A percentile compares a stretch with the other conserved stretches of the same genome.
phyloP scores from a whole-genome alignment of 768 basidiomycete genomes.

The Sporobolomyces roseus region DNA sequence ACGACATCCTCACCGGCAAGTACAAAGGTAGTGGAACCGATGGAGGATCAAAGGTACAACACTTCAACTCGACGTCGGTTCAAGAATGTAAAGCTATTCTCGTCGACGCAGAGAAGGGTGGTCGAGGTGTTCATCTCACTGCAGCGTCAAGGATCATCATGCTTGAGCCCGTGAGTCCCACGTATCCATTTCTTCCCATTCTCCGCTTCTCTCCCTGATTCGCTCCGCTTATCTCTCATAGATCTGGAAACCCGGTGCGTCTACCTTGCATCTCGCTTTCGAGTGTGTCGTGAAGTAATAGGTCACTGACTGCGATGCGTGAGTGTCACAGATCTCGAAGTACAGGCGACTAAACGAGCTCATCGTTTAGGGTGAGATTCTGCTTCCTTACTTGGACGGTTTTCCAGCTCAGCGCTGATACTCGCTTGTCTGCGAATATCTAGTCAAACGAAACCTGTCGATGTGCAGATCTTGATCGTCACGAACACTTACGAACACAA shows the following conservation, averaged over 20 bases:
- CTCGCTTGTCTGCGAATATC: no score
- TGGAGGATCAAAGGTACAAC: slow-evolving; percentile 14
- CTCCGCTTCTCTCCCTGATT: no score
- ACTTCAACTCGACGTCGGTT: slow-evolving; percentile 19
- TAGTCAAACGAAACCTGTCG: slow-evolving; percentile 33
- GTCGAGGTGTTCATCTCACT: slow-evolving; percentile 32
- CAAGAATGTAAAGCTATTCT: slow-evolving; percentile 31
- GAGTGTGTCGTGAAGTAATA: no score
- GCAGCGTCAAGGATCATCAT: slow-evolving; percentile 30
- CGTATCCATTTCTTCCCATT: no score
- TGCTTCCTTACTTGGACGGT: background rate
- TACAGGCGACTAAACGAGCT: slow-evolving; percentile 37
- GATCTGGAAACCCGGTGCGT: slow-evolving; percentile 32
- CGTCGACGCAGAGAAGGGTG: slow-evolving; percentile 35
- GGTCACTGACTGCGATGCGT: no score
- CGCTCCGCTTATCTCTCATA: no score
- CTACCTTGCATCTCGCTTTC: no score
- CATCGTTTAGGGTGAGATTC: slow-evolving; percentile 37
- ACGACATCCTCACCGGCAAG: slow-evolving; percentile 28
- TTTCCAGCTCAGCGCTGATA: background rate
- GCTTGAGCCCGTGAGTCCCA: no score
- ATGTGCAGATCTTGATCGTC: slow-evolving; percentile 31
- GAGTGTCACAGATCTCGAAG: slow-evolving; percentile 35
- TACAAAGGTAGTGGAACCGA: slow-evolving; percentile 8
- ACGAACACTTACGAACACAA: slow-evolving; percentile 32